A percentile compares a stretch with the other conserved stretches of the same genome.
phyloP scores from a whole-genome alignment of 2,329 filamentous ascomycete species.

The Fusarium xylarioides region DNA sequence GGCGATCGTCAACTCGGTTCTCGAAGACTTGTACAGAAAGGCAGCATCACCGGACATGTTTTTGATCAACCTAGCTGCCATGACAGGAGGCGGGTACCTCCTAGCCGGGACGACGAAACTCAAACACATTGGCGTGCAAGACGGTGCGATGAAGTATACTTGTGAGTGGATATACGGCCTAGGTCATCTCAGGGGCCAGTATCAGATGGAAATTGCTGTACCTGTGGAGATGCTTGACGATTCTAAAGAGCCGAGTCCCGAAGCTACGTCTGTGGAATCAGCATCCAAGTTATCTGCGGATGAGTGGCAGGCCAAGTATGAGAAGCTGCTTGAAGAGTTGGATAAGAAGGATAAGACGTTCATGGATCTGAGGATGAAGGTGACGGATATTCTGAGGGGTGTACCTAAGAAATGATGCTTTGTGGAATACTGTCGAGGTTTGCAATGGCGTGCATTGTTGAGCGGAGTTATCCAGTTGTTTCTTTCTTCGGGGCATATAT shows the following conservation, averaged over 20 bases:
- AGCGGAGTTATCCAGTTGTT: neutral
- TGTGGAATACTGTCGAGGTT: neutral
- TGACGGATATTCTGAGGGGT: conserved; percentile 51
- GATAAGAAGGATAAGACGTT: conserved; percentile 66
- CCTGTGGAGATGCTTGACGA: conserved; percentile 54
- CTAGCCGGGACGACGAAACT: conserved; percentile 54
- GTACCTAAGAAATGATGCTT: conserved; percentile 33
- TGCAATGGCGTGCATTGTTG: neutral
- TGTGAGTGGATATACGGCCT: conserved; percentile 66
- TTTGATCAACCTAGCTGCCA: conserved; percentile 66
- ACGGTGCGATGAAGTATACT: conserved; percentile 57
- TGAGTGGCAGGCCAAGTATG: conserved; percentile 63
- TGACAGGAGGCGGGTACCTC: conserved; percentile 63
- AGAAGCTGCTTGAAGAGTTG: conserved; percentile 67
- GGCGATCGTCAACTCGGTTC: conserved; percentile 62
- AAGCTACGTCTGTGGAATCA: conserved; percentile 20
- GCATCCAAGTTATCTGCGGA: conserved; percentile 44
- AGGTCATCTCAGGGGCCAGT: conserved; percentile 62
- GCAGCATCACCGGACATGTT: conserved; percentile 64
- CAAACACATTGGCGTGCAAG: conserved; percentile 55
- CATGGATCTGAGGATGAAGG: conserved; percentile 52
- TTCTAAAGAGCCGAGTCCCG: conserved; percentile 24
- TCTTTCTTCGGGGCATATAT: neutral
- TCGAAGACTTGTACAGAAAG: conserved; percentile 61
- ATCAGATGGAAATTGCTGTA: conserved; percentile 61